phyloP scores from a whole-genome alignment of 345 rosid species.

The Bruguiera gymnorhiza region DNA sequence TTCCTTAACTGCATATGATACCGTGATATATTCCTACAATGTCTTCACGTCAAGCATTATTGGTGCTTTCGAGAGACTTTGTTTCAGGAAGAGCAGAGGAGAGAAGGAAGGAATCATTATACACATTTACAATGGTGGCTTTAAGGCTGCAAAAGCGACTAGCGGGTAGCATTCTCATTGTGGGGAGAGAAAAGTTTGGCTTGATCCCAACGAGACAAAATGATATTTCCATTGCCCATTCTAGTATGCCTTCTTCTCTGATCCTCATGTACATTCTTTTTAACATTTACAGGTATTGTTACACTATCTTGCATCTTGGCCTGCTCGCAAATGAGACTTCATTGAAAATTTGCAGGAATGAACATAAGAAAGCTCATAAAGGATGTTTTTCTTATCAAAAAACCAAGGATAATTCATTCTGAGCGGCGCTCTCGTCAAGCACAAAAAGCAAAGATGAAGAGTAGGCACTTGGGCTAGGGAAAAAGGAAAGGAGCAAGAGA shows the following conservation, averaged over 20 bases:
- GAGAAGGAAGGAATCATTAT: not conserved
- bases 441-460: slow-evolving; percentile 2
- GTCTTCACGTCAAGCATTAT: too few species aligned
- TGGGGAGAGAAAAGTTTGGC: slow-evolving; percentile 13
- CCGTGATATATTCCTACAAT: too few species aligned
- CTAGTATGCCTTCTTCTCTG: slow-evolving; percentile 6
- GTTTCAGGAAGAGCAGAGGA: too few species aligned
- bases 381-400: slow-evolving; percentile 3
- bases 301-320: too few species aligned
- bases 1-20: too few species aligned
- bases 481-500: slow-evolving; percentile 23
- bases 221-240: slow-evolving; percentile 16
- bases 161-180: slow-evolving; percentile 14
- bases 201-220: slow-evolving; percentile 1
- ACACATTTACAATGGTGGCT: slow-evolving; percentile 16
- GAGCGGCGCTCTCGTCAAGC: not conserved
- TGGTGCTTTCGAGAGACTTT: too few species aligned
- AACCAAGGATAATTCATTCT: slow-evolving; percentile 10
- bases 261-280: not conserved
- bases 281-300: not conserved
- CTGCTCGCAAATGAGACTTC: too few species aligned
- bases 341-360: slow-evolving; percentile 10
- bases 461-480: slow-evolving; percentile 6
- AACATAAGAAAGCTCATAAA: slow-evolving; percentile 13
- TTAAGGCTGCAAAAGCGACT: slow-evolving; percentile 19